Conservation (phyloP, 495 filamentous ascomycete species). For the Podospora comata region DNA sequence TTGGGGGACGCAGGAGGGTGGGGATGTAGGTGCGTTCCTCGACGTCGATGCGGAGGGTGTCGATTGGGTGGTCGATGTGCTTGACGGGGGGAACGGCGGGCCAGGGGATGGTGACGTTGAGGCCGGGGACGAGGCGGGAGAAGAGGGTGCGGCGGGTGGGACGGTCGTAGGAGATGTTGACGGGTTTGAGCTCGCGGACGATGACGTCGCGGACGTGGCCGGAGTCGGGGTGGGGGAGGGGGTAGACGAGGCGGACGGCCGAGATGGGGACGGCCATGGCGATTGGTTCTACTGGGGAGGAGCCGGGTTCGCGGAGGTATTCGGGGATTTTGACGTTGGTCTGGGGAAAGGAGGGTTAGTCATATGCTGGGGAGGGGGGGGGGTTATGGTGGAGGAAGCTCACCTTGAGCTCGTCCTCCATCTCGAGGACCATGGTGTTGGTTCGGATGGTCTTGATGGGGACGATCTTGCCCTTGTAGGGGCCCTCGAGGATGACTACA, state of each 20-base stretch:
- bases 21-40: slow-evolving; percentile 74
- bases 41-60: slow-evolving; percentile 74
- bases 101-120: slow-evolving; percentile 70
- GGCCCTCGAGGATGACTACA: slow-evolving; percentile 71
- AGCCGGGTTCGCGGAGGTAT: slow-evolving; percentile 46
- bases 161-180: slow-evolving; percentile 44
- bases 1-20: slow-evolving; percentile 68
- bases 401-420: slow-evolving; percentile 70
- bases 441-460: slow-evolving; percentile 57
- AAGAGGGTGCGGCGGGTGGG: slow-evolving; percentile 42
- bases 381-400: slow-evolving; percentile 21
- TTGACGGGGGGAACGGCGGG: slow-evolving; percentile 50
- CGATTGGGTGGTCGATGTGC: slow-evolving; percentile 54
- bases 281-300: slow-evolving; percentile 43
- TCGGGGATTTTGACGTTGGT: slow-evolving; percentile 56
- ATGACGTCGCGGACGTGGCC: slow-evolving; percentile 66
- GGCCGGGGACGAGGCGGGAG: slow-evolving; percentile 55
- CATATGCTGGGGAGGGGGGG: slow-evolving; percentile 6
- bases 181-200: slow-evolving; percentile 61
- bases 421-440: slow-evolving; percentile 53
- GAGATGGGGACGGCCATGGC: slow-evolving; percentile 59
- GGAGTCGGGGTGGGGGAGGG: slow-evolving; percentile 61
- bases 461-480: slow-evolving; percentile 78
- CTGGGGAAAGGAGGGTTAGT: slow-evolving; percentile 25
- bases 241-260: slow-evolving; percentile 74